These are phyloP conservation scores for Physocladia obscura DNA, from an alignment of 192 early-diverging fungal species.

Conservation along the genomic window DNA sequence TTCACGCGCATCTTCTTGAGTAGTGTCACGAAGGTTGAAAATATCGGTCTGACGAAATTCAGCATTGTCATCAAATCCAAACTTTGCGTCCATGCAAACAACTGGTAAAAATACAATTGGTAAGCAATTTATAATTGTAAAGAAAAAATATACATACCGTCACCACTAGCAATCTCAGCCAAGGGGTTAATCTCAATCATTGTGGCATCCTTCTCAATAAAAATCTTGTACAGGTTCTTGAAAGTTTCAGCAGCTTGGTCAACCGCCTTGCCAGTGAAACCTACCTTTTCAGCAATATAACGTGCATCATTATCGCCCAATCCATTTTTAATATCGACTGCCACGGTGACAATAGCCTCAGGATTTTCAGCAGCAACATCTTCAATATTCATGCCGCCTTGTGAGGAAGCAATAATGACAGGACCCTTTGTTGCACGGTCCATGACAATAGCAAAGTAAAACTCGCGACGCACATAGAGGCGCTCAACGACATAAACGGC, in stretches of 20 bases:
- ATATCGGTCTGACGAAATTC: constrained; percentile 94
- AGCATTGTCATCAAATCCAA: constrained; percentile 99
- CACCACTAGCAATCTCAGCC: constrained; percentile 83
- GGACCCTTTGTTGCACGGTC: constrained; percentile 93
- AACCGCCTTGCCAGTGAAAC: constrained; percentile 77
- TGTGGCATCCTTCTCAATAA: constrained; percentile 94
- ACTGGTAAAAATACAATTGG: constrained; percentile 40
- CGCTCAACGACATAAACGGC: constrained; percentile 94
- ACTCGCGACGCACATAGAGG: constrained; percentile 93
- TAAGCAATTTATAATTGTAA: neutral
- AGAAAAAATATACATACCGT: constrained; percentile 52
- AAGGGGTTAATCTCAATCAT: constrained; percentile 99
- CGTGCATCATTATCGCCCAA: constrained; percentile 72
- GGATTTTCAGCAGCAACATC: constrained; percentile 91
- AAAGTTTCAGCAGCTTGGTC: constrained; percentile 90
- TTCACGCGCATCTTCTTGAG: constrained; percentile 97
- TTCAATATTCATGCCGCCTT: constrained; percentile 99
- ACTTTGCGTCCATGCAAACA: constrained; percentile 98
- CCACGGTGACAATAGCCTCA: constrained; percentile 90
- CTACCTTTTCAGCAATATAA: constrained; percentile 80
- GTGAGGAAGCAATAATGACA: constrained; percentile 92
- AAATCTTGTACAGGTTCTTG: constrained; percentile 91
- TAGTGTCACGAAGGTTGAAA: constrained; percentile 82
- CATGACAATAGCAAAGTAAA: constrained; percentile 99
- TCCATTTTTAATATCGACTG: constrained; percentile 87